Evolutionary conservation across 768 basidiomycete species (phyloP), one percentile per base, ranked within the genome.

Genomic region (Collybiopsis confluens): DNA sequence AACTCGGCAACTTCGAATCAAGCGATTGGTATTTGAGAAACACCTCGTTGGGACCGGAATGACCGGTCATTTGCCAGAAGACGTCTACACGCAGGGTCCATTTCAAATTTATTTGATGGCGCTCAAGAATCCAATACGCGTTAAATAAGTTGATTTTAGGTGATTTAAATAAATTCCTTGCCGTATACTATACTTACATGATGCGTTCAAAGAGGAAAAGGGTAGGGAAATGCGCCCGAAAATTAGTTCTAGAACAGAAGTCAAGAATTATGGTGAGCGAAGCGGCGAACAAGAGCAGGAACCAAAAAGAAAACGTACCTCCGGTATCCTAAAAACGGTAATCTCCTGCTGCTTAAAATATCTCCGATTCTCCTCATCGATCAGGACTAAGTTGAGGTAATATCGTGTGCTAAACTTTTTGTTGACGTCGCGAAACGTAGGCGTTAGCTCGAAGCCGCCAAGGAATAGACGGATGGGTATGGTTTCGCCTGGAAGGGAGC

Each of bases 331-430:
- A 70, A 90, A 92, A 55, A 92, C 78, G 1, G 92, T 94, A 61
- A 93, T 93, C 77, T 93, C 89, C 83, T 95, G 93, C 69, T 97
- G 94, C 72, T 98, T 97, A 72, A 98, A 98, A 71, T 97, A 98
- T 59, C 96, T 78, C 62, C 96, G 78, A 70, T 98, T 98, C 77
- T 98, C 96, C 67, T 98, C 95, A 67, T 98, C 97, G 50, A 98
- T 92, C 52, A 98, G 81, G 3, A 99, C 97, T 27, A 98, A 76
- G 67, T 99, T 99, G 59, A 98, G 82, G 70, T 98, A 98, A 70
- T 98, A 99, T 55, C 97, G 79, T 37, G 90, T 90, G 66, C 90
- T 93, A 71, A 99, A 99, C 73, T 95, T 98, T 80, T 99, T 98
- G 81, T 98, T 98, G 58, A 98, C 92, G 59, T 98, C 96, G 21